Conservation (phyloP, 2,329 filamentous ascomycete genomes). For the Sporothrix sp. region DNA sequence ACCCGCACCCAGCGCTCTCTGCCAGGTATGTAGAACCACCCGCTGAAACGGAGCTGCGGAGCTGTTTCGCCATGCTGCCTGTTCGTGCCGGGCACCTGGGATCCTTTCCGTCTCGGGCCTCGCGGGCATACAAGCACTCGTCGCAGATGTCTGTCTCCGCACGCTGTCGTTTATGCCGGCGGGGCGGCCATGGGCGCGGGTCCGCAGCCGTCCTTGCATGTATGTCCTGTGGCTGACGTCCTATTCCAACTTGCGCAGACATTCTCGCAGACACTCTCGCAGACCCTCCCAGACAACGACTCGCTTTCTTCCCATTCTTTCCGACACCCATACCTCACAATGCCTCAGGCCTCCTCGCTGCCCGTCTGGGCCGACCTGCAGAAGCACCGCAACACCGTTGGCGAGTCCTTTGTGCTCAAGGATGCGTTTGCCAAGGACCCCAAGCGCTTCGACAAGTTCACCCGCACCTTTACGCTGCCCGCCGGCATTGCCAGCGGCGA, state of each 20-base stretch:
- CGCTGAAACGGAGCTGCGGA: constrained; percentile 7
- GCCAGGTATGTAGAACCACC: not conserved
- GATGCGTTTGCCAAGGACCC: constrained; percentile 86
- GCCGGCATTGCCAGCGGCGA: constrained; percentile 54
- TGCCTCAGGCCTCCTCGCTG: constrained; percentile 80
- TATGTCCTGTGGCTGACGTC: no score
- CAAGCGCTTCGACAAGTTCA: constrained; percentile 82
- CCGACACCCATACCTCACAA: constrained; percentile 27
- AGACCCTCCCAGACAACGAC: not conserved
- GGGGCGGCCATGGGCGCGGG: no score
- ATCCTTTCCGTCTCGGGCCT: not conserved
- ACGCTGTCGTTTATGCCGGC: constrained; percentile 2
- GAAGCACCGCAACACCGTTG: constrained; percentile 75
- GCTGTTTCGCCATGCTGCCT: constrained; percentile 12
- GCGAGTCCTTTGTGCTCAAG: constrained; percentile 85
- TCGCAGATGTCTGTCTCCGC: constrained; percentile 1
- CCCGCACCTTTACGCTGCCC: constrained; percentile 71
- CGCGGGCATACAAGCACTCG: not conserved
- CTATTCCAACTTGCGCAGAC: no score
- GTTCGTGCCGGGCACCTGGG: no score
- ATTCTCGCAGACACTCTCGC: not conserved
- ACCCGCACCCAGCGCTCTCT: not conserved
- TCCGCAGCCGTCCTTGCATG: no score
- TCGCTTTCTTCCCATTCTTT: not conserved
- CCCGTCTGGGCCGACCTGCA: constrained; percentile 84